Evolutionary conservation across 768 basidiomycete species (phyloP), one percentile per base, ranked within the genome.

Genomic region (Russula emetica): DNA sequence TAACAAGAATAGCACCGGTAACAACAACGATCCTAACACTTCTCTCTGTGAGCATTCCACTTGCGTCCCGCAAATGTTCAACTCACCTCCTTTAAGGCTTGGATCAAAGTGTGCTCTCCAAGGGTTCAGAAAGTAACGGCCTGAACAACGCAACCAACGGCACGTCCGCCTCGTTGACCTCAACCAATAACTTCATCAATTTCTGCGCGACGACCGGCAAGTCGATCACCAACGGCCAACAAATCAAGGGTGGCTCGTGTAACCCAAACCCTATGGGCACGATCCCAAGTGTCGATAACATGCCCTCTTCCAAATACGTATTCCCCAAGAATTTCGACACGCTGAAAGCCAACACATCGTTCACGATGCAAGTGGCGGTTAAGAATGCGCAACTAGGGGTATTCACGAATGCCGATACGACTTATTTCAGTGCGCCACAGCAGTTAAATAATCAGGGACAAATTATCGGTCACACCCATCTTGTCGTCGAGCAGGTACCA

Each of bases 141-240:
- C 73, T 76, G 63, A 67, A 70, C 20, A 63, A 67, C 36, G 65
- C 75, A 0, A 69, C 70, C 0, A 60, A 77, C 55, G 83, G 82
- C 38, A 79, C 85, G 72, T 78, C 79, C 26, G 76, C 83, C n/a
- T 85, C 84, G 13, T 73, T 83, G 5, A 85, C 82, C 0, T 85
- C 85, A 18, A 72, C 72, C 51, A 86, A 90, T 76, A 90, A 90
- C 78, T 90, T 86, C 72, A 86, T 87, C 75, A 86, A 87, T 76
- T 85, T 77, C 72, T 87, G 87, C 69, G 71, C 76, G 5, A 72
- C 76, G 5, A 30, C 30, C 30, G 68, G 77, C 61, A 73, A 81
- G 55, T 80, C 85, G 5, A 76, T 87, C 63, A 87, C 87, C 50
- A 82, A 84, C 68, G 85, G 85, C 24, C 62, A 77, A 67, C 85